phyloP scores from a whole-genome alignment of 352 stramenopile species.

The Globisporangium uncinulatum region DNA sequence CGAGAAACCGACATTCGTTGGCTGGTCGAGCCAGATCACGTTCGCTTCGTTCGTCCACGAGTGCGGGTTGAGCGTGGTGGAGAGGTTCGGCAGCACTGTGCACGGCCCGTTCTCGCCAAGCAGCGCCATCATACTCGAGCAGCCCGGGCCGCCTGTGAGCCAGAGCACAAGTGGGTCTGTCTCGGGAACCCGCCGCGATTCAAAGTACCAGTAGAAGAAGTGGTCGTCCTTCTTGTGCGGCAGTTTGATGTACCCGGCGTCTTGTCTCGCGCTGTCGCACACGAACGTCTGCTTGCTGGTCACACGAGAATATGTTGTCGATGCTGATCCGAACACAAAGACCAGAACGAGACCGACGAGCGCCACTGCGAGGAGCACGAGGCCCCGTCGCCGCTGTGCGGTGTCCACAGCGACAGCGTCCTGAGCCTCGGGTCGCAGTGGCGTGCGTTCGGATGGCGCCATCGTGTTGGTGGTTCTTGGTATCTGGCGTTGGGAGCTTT shows the following conservation, averaged over 20 bases:
- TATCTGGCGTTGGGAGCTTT: too few species aligned
- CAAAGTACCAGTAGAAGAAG: conserved; percentile 45
- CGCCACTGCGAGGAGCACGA: not conserved
- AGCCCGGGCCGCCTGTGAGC: conserved; percentile 31
- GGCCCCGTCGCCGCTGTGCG: conserved; percentile 2
- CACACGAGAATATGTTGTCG: too few species aligned
- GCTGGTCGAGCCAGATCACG: conserved; percentile 38
- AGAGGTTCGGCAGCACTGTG: conserved; percentile 15
- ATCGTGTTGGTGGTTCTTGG: not conserved
- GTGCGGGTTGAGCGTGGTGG: conserved; percentile 22
- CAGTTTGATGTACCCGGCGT: conserved; percentile 31
- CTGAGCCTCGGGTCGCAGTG: conserved; percentile 5
- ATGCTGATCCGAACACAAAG: not conserved
- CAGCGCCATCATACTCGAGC: conserved; percentile 29
- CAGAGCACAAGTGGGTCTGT: conserved; percentile 29
- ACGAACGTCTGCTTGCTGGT: conserved; percentile 5
- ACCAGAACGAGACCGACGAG: not conserved
- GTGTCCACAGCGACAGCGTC: not conserved
- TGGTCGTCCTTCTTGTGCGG: conserved; percentile 35
- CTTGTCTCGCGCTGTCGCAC: conserved; percentile 15
- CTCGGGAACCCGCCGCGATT: conserved; percentile 17
- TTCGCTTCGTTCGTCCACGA: conserved; percentile 37
- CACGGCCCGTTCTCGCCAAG: conserved; percentile 33
- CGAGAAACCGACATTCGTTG: conserved; percentile 27
- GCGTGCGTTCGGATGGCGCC: conserved; percentile 4